These are phyloP conservation scores for Aspergillus fumigatus DNA, from an alignment of 2,329 filamentous ascomycete species.

Conservation along the genomic window DNA sequence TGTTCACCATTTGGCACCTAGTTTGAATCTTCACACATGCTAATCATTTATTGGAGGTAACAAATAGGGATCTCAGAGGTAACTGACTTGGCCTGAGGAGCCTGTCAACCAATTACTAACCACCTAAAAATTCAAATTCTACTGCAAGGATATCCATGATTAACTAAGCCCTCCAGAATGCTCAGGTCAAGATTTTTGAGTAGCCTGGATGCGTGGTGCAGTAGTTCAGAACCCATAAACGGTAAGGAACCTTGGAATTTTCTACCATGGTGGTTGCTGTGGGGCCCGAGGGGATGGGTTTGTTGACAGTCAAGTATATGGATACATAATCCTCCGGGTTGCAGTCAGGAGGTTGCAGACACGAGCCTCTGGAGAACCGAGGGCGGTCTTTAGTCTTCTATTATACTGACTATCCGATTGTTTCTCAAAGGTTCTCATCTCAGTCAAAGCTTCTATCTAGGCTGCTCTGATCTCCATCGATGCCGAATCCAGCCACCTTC, in stretches of 20 bases:
- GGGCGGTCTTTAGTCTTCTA: not conserved
- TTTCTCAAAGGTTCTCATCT: not conserved
- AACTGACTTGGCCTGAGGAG: too few species aligned
- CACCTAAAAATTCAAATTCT: not conserved
- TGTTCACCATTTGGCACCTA: too few species aligned
- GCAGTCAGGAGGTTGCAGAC: not conserved
- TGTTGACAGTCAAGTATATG: slow-evolving; percentile 15
- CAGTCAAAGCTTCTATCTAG: not conserved
- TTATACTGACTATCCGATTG: not conserved
- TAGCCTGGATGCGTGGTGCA: too few species aligned
- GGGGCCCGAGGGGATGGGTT: slow-evolving; percentile 13
- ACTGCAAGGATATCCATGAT: not conserved
- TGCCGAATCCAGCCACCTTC: not conserved
- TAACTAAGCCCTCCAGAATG: too few species aligned
- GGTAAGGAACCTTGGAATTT: not conserved
- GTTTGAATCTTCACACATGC: too few species aligned
- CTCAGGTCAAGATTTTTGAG: too few species aligned
- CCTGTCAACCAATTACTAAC: too few species aligned
- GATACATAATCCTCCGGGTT: not conserved
- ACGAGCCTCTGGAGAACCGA: not conserved
- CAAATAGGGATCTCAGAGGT: too few species aligned
- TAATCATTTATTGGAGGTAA: too few species aligned
- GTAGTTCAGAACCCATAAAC: too few species aligned
- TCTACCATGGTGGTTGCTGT: slow-evolving; percentile 19
- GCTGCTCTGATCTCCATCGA: not conserved